Base-by-base conservation (phyloP, 2,329 filamentous ascomycete genomes). In the Colletotrichum truncatum region DNA sequence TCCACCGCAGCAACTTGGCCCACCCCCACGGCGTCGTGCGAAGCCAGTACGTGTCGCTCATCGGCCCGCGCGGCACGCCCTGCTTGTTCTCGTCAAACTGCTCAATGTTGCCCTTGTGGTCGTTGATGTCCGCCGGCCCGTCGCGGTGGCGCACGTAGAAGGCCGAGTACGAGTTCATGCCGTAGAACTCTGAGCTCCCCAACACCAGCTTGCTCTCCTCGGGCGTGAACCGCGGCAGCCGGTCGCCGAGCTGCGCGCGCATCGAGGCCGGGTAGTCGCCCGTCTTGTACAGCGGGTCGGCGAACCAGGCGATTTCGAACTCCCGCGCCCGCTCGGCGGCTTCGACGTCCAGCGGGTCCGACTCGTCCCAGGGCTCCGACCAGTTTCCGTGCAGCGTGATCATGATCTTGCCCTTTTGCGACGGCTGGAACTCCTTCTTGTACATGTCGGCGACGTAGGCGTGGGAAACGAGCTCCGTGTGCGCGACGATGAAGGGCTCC, bases 261-360 rank as follows among this genome's bases (percentile, higher is more conserved):
- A 81, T 81, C 4, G 72, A 76, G 0, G 73, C 72, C 1, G 79
- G 79, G 21, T 81, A 81, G 55, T 80, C 78, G 46, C 77, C 77
- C 4, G 70, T 73, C 67, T 75, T 70, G 53, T 79, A 80, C 6
- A 80, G 59, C 9, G 78, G 78, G 46, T 80, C 76, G 9, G 73
- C 77, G 41, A 79, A 81, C 79, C 79, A 81, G 2, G 73, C 78
- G 41, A 81, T 80, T 59, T 80, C 77, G 26, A 81, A 81, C 54
- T 81, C 77, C 21, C 74, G 73, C 1, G 76, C 76, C n/a, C 78
- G 72, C 61, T 81, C 71, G 6, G 78, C 77, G 1, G 78, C 78
- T 39, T 76, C 76, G 11, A 76, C 68, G 51, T 80, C 78, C 14
- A 69, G 70, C 2, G 76, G 75, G 16, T 78, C 75, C 4, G 71